Conservation (phyloP, 2,329 filamentous ascomycete genomes). For the Fonsecaea pedrosoi region DNA sequence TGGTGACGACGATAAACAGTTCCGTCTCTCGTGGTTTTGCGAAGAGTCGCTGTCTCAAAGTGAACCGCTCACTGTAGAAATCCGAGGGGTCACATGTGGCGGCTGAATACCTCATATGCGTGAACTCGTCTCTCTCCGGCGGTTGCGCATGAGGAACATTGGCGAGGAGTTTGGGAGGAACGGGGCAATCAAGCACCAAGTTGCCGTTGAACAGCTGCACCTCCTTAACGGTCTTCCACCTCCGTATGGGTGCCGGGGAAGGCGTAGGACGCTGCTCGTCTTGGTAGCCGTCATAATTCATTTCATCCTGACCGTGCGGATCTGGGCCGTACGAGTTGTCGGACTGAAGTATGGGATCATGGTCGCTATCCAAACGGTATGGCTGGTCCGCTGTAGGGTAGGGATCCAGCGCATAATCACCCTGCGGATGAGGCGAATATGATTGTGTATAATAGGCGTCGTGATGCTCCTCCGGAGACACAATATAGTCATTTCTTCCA, state of each 20-base stretch:
- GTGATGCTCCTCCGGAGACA: conserved; percentile 85
- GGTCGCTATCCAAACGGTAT: conserved; percentile 74
- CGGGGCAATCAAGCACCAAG: conserved; percentile 93
- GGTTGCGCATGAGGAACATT: conserved; percentile 82
- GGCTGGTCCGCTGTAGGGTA: conserved; percentile 61
- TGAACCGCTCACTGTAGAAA: conserved; percentile 89
- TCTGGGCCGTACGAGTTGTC: conserved; percentile 69
- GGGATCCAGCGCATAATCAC: conserved; percentile 62
- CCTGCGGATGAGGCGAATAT: conserved; percentile 73
- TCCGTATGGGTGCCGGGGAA: conserved; percentile 70
- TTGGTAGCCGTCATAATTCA: conserved; percentile 42
- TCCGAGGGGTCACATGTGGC: conserved; percentile 91
- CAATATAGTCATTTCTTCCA: conserved; percentile 69
- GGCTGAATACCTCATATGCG: conserved; percentile 85
- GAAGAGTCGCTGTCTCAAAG: conserved; percentile 87
- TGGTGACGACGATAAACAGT: conserved; percentile 93
- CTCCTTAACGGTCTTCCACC: conserved; percentile 99
- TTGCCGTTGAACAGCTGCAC: conserved; percentile 97
- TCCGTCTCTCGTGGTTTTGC: conserved; percentile 92
- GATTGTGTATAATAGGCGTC: conserved; percentile 85
- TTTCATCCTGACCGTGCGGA: conserved; percentile 53
- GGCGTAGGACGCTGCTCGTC: conserved; percentile 50
- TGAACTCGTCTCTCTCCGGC: conserved; percentile 80
- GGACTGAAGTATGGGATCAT: conserved; percentile 74
- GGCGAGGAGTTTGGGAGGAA: conserved; percentile 84